Evolutionary conservation across 352 stramenopile genomes (phyloP), one percentile per base, ranked within the genome.

Genomic region (Phytophthora parvispora): DNA sequence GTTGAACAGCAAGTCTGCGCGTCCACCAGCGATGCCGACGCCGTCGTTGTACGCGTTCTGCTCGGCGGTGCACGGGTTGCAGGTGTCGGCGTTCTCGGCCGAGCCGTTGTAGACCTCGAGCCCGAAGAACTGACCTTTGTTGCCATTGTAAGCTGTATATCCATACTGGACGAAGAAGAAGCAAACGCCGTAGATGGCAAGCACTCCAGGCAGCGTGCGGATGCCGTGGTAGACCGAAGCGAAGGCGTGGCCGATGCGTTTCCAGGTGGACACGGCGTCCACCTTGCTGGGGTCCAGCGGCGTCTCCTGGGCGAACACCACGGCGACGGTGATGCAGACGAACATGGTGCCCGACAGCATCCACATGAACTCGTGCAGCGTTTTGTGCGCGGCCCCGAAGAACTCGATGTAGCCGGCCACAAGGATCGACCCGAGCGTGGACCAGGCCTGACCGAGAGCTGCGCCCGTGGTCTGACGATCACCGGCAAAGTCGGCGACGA

Each of bases 91-190:
- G 32, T 81, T 78, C 45, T 64, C 32, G 9, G 69, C 57, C 20
- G 47, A 58, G 25, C 83, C 83, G 25, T 50, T 54, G 27, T 74
- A 85, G 16, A 91, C 83, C 42, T 85, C 70, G 20, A 88, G 47
- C 13, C 83, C 83, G 53, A 89, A 87, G 64, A 88, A 89, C 54
- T 89, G 78, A 0, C 83, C 80, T 50, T 90, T 90, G 66, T 78
- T 83, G 47, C 78, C 74, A 60, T 88, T 89, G 76, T 91, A 91
- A 1, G 83, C 63, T 6, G 77, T 81, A 55, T 72, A 88, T 8
- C 77, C 80, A 40, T 83, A 88, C 50, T 79, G 64, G 1, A 74
- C 43, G 25, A 80, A 70, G 62, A 85, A 79, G 43, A 86, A 78
- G 31, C 67, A 66, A 12, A 73, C 31, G 62, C 54, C 69, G 59